Evolutionary conservation across 768 basidiomycete species (phyloP), one percentile per base, ranked within the genome.

Genomic region (Cytidiella melzeri): DNA sequence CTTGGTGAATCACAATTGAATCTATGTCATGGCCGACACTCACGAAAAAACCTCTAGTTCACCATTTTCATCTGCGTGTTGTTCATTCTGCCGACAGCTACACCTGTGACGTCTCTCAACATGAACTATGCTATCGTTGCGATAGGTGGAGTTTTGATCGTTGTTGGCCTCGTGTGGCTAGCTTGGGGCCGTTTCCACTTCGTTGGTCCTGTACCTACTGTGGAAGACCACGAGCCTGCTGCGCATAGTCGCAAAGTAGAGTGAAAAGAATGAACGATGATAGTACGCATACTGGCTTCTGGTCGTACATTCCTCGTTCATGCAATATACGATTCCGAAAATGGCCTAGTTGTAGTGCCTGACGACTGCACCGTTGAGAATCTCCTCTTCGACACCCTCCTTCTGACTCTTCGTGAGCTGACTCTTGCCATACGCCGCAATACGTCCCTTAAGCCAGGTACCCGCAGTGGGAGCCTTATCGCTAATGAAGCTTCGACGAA

Each of bases 41-140:
- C 27, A 45, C 38, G 30, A 36, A 36, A 12, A 6, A 41, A 10
- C 25, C 21, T 51, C 38, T 54, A 79, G 76, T 81, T 81, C 59
- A 67, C 67, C 11, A 50, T 71, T 6, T 78, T 81, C 62, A 69
- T 79, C 21, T 80, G 77, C 58, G 57, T 77, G 3, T 68, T 80
- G 3, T 80, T 80, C 64, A 63, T 81, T 47, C 65, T 81, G 19
- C 78, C 77, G 5, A 81, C 77, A n/a, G 68, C 73, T 1, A 69
- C 68, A 43, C 79, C 78, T 0, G 76, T 78, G 12, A 73, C 63
- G 34, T 52, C 64, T 39, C 55, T 70, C 41, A 74, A 77, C 59
- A 81, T 80, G 79, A 80, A 81, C 59, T 80, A 81, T 51, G 68
- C 79, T 0, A 65, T 80, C 43, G 68, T 80, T 3, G 76, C 78